Evolutionary conservation across 768 basidiomycete genomes (phyloP).

Genomic region (Russula earlei): DNA sequence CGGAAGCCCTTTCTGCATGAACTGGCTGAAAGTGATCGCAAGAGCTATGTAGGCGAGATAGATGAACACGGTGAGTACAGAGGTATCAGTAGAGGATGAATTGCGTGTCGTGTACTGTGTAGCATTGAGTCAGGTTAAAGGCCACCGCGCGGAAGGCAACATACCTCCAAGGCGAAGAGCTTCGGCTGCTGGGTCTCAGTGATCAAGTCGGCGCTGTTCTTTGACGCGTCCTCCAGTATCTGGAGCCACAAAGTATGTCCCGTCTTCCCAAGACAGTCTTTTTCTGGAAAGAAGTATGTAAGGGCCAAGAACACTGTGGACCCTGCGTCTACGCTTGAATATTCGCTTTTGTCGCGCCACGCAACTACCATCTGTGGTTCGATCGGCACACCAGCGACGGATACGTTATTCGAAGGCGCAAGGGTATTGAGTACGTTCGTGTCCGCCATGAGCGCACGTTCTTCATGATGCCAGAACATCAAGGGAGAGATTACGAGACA

Average conservation of each 20-base stretch:
- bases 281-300: constrained; percentile 76
- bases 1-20: constrained; percentile 66
- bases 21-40: constrained; percentile 64
- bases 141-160: constrained; percentile 10
- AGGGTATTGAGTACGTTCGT: constrained; percentile 51
- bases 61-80: constrained; percentile 59
- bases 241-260: constrained; percentile 61
- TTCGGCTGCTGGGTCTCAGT: constrained; percentile 35
- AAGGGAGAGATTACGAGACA: constrained; percentile 71
- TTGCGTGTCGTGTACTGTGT: constrained; percentile 48
- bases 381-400: constrained; percentile 54
- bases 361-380: constrained; percentile 72
- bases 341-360: constrained; percentile 50
- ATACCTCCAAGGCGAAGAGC: constrained; percentile 38
- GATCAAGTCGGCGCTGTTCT: constrained; percentile 30
- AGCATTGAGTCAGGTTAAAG: constrained; percentile 1
- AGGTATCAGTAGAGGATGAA: constrained; percentile 39
- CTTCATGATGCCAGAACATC: constrained; percentile 65
- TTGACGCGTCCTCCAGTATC: constrained; percentile 37
- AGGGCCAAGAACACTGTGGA: constrained; percentile 64
- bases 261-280: constrained; percentile 51
- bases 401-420: constrained; percentile 40
- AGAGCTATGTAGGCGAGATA: constrained; percentile 72
- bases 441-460: constrained; percentile 43
- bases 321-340: constrained; percentile 39